These are phyloP conservation scores for Xanthoconium purpureum DNA, from an alignment of 768 basidiomycete species.

Conservation along the genomic window DNA sequence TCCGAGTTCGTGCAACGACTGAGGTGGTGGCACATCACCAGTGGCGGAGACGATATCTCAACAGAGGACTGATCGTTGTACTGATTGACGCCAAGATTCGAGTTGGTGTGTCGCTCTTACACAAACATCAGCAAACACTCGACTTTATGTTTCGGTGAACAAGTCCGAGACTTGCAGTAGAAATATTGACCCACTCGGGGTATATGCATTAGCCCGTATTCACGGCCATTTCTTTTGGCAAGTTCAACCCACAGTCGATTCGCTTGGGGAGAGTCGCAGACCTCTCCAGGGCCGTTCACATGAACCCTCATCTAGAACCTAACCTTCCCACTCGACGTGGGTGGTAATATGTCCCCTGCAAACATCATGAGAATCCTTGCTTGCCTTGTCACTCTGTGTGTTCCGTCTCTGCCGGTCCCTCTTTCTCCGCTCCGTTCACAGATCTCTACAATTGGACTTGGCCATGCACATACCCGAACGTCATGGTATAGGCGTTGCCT, in stretches of 20 bases:
- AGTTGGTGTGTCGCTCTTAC: background rate
- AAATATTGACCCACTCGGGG: background rate
- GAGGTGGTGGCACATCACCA: background rate
- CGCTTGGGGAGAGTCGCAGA: slow-evolving; percentile 5
- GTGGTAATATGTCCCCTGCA: slow-evolving; percentile 2
- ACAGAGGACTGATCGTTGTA: background rate
- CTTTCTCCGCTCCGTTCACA: slow-evolving; percentile 18
- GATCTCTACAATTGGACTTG: background rate
- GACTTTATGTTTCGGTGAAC: background rate
- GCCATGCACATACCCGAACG: slow-evolving; percentile 7
- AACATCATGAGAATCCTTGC: slow-evolving; percentile 16
- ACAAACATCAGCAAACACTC: slow-evolving; percentile 11
- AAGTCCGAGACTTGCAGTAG: background rate
- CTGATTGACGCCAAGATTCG: background rate
- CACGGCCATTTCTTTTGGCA: background rate
- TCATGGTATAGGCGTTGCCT: slow-evolving; percentile 18
- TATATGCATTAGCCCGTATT: background rate
- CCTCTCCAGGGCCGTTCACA: slow-evolving; percentile 6
- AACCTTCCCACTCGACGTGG: slow-evolving; percentile 7
- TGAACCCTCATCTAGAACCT: slow-evolving; percentile 15
- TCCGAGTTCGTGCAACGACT: slow-evolving; percentile 1
- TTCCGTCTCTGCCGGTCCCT: slow-evolving; percentile 5
- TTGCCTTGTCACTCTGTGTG: slow-evolving; percentile 2
- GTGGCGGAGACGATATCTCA: background rate
- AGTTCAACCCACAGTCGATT: background rate